Evolutionary conservation across 148 eudicot genomes (phyloP), one percentile per base, ranked within the genome.

Genomic region (Diospyros kaki): DNA sequence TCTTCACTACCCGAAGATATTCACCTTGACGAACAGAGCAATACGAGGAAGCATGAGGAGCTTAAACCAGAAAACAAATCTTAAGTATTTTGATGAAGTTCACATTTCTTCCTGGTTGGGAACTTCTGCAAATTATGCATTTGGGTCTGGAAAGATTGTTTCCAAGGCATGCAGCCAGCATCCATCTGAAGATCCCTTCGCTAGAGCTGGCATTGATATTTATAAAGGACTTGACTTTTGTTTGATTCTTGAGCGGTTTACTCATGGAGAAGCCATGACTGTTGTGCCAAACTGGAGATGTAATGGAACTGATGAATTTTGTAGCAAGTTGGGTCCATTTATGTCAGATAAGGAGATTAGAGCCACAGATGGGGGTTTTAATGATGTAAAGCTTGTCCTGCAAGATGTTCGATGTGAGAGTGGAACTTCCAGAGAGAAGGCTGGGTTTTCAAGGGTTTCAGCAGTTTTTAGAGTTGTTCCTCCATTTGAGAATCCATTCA

Each of bases 281-380:
- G 53, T 92, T 81, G 83, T 90, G 50, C 88, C 98, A 50, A 90
- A 90, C 80, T 94, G 98, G 98, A 84, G 73, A 46, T 94, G 98
- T 87, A 92, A 83, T 61, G 91, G 90, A 5, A 90, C 89, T 0
- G 89, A 92, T 71, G 88, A 78, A 2, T 89, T 85, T 78, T 94
- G 98, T 77, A 84, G 93, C 48, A 87, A 79, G 75, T 88, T 94
- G 73, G 97, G 97, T 28, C 98, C 98, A n/a, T 94, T 92, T 75
- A 68, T 69, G 67, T 80, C 84, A 4, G 82, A 86, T 78, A 82
- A 85, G 79, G 82, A 65, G 73, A 89, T 86, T 64, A 86, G 79
- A 41, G 91, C 89, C 10, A 90, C 97, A 17, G 81, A 91, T 78
- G 97, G 95, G 66, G 79, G 89, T 60, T 94, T 94, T 75, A 85